A percentile compares a stretch with the other conserved stretches of the same genome.
Conservation (phyloP, 139 green algal genomes). For the Coelastrella sp. region DNA sequence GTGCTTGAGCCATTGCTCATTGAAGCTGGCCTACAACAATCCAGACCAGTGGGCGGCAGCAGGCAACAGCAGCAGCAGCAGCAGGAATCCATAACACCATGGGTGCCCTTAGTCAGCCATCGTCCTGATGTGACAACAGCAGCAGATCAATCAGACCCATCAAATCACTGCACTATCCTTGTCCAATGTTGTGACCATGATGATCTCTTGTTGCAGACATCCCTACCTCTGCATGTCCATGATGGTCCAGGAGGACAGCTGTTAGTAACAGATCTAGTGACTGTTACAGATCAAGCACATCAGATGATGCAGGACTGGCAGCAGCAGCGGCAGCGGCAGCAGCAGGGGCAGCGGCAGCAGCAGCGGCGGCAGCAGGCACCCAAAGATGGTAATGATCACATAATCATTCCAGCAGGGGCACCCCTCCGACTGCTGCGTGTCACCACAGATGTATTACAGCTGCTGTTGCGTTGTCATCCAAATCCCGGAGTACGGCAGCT, state of each 20-base stretch:
- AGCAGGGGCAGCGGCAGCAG: constrained; percentile 21
- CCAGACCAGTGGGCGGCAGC: not conserved
- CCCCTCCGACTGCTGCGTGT: constrained; percentile 5
- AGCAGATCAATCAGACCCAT: not conserved
- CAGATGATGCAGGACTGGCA: not conserved
- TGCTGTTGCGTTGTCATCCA: constrained; percentile 25
- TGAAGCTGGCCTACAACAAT: not conserved
- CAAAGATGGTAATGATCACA: not conserved
- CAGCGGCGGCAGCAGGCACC: constrained; percentile 22
- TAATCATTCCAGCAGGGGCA: not conserved
- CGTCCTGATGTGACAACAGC: too few relatives aligned
- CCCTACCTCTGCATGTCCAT: not conserved
- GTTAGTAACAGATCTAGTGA: not conserved
- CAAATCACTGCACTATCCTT: not conserved
- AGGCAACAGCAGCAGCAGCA: constrained; percentile 28
- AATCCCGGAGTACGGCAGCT: constrained; percentile 20
- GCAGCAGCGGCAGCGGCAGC: constrained; percentile 24
- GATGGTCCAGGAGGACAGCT: not conserved
- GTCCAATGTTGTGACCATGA: not conserved
- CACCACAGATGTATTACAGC: constrained; percentile 9
- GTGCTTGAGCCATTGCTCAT: constrained; percentile 7
- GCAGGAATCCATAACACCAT: not conserved
- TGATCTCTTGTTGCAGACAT: not conserved
- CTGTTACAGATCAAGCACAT: not conserved
- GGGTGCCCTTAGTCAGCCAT: not conserved